These are phyloP conservation scores for Fusarium setosum DNA, from an alignment of 2,329 filamentous ascomycete genomes.

Conservation along the genomic window DNA sequence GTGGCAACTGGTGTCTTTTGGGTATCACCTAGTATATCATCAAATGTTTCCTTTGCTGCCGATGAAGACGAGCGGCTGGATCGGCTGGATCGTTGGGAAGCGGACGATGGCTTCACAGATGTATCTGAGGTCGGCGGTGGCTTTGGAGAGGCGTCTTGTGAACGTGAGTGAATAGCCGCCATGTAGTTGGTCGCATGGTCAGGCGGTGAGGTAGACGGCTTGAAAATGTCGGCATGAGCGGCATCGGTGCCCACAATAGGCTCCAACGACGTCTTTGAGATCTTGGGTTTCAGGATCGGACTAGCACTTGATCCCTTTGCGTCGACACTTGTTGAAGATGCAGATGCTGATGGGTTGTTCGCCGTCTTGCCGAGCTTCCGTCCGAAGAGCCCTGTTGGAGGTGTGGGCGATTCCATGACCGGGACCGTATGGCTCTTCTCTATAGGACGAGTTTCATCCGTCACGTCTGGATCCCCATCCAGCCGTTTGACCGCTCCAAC, in stretches of 20 bases:
- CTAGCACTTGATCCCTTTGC: constrained; percentile 53
- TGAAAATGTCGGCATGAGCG: constrained; percentile 73
- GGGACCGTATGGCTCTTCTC: constrained; percentile 69
- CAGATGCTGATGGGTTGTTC: constrained; percentile 47
- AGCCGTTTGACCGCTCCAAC: constrained; percentile 59
- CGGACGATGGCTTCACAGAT: constrained; percentile 50
- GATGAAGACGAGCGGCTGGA: constrained; percentile 66
- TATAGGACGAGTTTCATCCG: constrained; percentile 56
- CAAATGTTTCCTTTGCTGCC: constrained; percentile 55
- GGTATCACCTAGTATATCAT: constrained; percentile 49
- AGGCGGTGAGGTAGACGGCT: constrained; percentile 65
- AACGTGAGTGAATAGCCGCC: constrained; percentile 73
- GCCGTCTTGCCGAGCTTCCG: constrained; percentile 57
- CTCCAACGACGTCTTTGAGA: constrained; percentile 62
- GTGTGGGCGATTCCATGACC: constrained; percentile 50
- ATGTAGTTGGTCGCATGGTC: constrained; percentile 73
- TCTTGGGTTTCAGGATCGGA: constrained; percentile 49
- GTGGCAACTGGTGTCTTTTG: constrained; percentile 43
- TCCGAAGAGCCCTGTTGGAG: constrained; percentile 59
- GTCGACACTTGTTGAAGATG: constrained; percentile 62
- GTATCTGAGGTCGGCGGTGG: constrained; percentile 49
- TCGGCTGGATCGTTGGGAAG: constrained; percentile 55
- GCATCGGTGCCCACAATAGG: constrained; percentile 76
- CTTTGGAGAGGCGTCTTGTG: constrained; percentile 65
- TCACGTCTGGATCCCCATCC: constrained; percentile 54